Base-by-base conservation (phyloP, 2,329 filamentous ascomycete genomes). In the Verticillium albo-atrum region DNA sequence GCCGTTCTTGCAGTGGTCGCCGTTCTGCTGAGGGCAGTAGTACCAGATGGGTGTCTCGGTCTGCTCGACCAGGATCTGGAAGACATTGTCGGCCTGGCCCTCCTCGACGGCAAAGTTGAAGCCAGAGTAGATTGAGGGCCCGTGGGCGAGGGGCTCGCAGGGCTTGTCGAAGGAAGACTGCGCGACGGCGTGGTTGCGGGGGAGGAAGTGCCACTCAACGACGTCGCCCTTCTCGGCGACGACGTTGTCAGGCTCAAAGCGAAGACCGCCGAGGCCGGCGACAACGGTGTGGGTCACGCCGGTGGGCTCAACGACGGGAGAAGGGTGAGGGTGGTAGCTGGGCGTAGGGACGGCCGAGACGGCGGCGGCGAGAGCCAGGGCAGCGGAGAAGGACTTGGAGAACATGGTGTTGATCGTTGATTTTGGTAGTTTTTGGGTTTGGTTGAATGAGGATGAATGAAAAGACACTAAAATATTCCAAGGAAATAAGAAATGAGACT, bases 201-300 rank as follows among this genome's bases (percentile, higher is more conserved):
- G 77, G 62, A 77, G 78, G 74, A 80, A 85, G 66, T 81, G 78
- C 74, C 79, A 86, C 72, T 85, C 81, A 60, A 86, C 68, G 4
- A 80, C 63, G 61, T 83, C 80, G 60, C 82, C 82, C 7, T 77
- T 60, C 12, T 72, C 68, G 20, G 82, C 83, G 3, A 75, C 75
- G 47, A 83, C 71, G 63, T 76, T 78, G 62, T 79, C 73, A 1
- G 83, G 83, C 55, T 77, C 74, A 70, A 85, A 86, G 55, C 67
- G 68, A 32, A 84, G 75, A 52, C 76, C 76, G 27, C 70, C 73
- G 4, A 71, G 74, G 59, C 78, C 79, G 57, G 75, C 79, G n/a
- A 76, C 72, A 52, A 81, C 75, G 2, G 73, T 73, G 74, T 80
- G 77, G 1, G 78, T 81, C 26, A 75, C 71, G 15, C 75, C 73